Conservation (phyloP, 2,329 filamentous ascomycete species). For the Macrophomina tecta region DNA sequence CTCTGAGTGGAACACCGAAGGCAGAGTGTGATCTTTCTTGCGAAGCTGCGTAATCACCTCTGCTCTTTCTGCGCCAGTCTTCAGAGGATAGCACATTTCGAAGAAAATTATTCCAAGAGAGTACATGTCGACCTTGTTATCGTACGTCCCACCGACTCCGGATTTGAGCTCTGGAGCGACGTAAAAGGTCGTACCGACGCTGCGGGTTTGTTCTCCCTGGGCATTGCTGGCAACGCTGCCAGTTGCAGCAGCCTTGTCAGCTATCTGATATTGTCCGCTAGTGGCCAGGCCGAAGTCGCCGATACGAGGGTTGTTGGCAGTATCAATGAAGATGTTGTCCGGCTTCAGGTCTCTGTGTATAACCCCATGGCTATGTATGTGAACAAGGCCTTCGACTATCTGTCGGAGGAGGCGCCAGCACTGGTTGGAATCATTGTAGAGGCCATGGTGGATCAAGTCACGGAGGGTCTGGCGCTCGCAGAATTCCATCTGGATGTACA, state of each 20-base stretch:
- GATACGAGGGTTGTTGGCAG: conserved; percentile 88
- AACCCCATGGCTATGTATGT: conserved; percentile 89
- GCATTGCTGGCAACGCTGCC: conserved; percentile 37
- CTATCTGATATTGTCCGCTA: conserved; percentile 74
- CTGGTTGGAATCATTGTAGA: conserved; percentile 76
- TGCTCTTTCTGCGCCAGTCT: conserved; percentile 68
- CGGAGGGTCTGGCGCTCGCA: conserved; percentile 92
- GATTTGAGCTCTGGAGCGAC: conserved; percentile 91
- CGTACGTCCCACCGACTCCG: conserved; percentile 76
- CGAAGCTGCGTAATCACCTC: conserved; percentile 72
- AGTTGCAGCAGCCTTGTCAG: conserved; percentile 56
- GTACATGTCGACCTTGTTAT: conserved; percentile 98
- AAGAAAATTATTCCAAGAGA: conserved; percentile 97
- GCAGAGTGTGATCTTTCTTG: conserved; percentile 70
- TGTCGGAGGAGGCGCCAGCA: conserved; percentile 92
- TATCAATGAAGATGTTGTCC: conserved; percentile 96
- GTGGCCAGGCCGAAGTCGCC: conserved; percentile 96
- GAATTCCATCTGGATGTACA: conserved; percentile 99
- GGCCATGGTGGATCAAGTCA: conserved; percentile 78
- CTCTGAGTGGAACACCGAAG: conserved; percentile 73
- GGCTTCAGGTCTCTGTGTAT: conserved; percentile 97
- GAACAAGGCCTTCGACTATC: conserved; percentile 84
- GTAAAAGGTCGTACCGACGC: conserved; percentile 82
- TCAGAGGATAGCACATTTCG: conserved; percentile 81
- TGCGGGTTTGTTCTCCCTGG: conserved; percentile 69